Conservation (phyloP, 2,329 filamentous ascomycete genomes). For the Nemania bipapillata region DNA sequence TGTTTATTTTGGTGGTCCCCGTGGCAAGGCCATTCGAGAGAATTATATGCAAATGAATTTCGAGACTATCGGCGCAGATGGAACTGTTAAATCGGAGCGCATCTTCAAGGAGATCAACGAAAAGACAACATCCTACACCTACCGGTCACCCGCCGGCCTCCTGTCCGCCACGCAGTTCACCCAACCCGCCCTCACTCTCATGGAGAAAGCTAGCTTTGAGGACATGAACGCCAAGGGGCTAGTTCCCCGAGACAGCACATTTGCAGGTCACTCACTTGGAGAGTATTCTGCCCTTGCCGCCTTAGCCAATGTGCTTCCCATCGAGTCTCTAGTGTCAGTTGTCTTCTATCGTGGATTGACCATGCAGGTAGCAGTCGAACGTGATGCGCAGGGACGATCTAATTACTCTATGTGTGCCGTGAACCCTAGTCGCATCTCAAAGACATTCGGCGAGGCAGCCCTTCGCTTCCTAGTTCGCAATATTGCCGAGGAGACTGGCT, state of each 20-base stretch:
- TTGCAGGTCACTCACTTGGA: slow-evolving; percentile 96
- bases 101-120: slow-evolving; percentile 99
- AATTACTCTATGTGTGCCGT: slow-evolving; percentile 99
- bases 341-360: slow-evolving; percentile 99
- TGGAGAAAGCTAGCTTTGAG: slow-evolving; percentile 97
- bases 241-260: slow-evolving; percentile 94
- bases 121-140: slow-evolving; percentile 93
- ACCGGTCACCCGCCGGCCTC: slow-evolving; percentile 91
- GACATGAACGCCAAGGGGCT: slow-evolving; percentile 98
- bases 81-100: slow-evolving; percentile 95
- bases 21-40: slow-evolving; percentile 95
- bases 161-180: slow-evolving; percentile 98
- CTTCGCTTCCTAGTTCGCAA: slow-evolving; percentile 96
- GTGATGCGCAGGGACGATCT: slow-evolving; percentile 88
- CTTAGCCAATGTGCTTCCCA: slow-evolving; percentile 98
- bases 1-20: slow-evolving; percentile 95
- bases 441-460: slow-evolving; percentile 98
- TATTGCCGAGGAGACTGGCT: slow-evolving; percentile 90
- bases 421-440: slow-evolving; percentile 97
- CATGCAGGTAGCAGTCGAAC: slow-evolving; percentile 99
- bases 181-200: slow-evolving; percentile 93
- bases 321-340: slow-evolving; percentile 96
- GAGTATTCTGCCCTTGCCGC: slow-evolving; percentile 98
- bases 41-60: slow-evolving; percentile 99
- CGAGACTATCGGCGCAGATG: slow-evolving; percentile 93